Evolutionary conservation across 495 filamentous ascomycete genomes (phyloP).

Genomic region (Rusavskia elegans): DNA sequence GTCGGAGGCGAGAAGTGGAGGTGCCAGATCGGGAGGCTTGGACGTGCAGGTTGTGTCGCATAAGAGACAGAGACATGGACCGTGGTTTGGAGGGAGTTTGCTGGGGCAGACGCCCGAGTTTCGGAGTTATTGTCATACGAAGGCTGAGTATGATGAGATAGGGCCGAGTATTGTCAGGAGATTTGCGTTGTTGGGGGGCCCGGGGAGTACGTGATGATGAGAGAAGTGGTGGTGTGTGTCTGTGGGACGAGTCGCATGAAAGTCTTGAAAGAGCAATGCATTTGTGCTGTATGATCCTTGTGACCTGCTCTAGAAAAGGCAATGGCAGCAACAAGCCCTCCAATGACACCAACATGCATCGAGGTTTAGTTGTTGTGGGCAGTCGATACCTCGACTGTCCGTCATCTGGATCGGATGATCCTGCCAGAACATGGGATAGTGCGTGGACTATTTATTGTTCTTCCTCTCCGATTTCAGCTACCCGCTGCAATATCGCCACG

Average conservation of each 20-base stretch:
- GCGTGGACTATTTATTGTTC: no score
- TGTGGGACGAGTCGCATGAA: neutral
- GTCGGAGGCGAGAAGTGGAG: slow-evolving; percentile 80
- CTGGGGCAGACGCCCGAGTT: slow-evolving; percentile 98
- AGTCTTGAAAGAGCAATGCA: neutral
- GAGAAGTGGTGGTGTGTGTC: no score
- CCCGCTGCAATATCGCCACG: slow-evolving; percentile 51
- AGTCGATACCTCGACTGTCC: no score
- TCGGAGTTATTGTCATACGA: slow-evolving; percentile 95
- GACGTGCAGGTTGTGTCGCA: slow-evolving; percentile 95
- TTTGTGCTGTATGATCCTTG: no score
- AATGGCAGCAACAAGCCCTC: no score
- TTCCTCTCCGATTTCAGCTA: neutral
- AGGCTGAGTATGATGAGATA: slow-evolving; percentile 89
- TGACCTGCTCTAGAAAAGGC: no score
- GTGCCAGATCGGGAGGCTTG: slow-evolving; percentile 62
- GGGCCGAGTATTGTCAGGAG: slow-evolving; percentile 89
- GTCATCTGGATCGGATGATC: no score
- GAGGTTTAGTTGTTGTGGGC: no score
- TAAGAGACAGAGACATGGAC: slow-evolving; percentile 88
- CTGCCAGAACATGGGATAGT: no score
- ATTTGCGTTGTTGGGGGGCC: slow-evolving; percentile 71
- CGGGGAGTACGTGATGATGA: slow-evolving; percentile 41
- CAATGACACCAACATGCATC: no score
- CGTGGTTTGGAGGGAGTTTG: slow-evolving; percentile 95